phyloP scores from a whole-genome alignment of 495 filamentous ascomycete species.

The Tetracladium marchalianum region DNA sequence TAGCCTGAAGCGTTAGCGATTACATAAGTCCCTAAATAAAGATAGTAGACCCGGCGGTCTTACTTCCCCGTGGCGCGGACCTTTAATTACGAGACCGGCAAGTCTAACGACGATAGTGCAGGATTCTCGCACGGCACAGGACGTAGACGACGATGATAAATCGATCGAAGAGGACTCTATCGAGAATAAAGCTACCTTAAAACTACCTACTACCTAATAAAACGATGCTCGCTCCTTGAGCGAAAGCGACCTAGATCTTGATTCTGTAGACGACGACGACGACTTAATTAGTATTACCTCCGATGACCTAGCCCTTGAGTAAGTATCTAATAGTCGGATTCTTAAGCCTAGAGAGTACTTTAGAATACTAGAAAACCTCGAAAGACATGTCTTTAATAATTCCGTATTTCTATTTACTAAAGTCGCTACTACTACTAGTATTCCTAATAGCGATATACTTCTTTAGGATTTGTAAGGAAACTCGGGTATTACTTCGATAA shows the following conservation, averaged over 20 bases:
- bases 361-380: background rate
- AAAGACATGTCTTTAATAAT: background rate
- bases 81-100: constrained; percentile 17
- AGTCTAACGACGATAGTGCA: constrained; percentile 7
- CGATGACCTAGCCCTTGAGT: background rate
- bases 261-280: background rate
- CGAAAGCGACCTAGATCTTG: background rate
- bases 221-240: too few relatives aligned
- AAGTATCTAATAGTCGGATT: background rate
- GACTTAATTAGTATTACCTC: background rate
- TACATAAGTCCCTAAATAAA: too few relatives aligned
- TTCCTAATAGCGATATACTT: too few relatives aligned
- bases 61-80: constrained; percentile 21
- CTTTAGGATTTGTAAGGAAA: too few relatives aligned
- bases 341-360: constrained; percentile 1
- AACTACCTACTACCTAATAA: too few relatives aligned
- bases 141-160: constrained; percentile 41
- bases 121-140: constrained; percentile 21
- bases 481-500: too few relatives aligned
- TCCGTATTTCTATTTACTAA: too few relatives aligned
- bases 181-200: constrained; percentile 29
- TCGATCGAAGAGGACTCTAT: constrained; percentile 35
- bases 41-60: too few relatives aligned
- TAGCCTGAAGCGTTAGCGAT: too few relatives aligned
- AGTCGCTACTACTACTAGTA: too few relatives aligned